Evolutionary conservation across 2,329 filamentous ascomycete species (phyloP), one percentile per base, ranked within the genome.

Genomic region (Chaetomiaceae sp.): DNA sequence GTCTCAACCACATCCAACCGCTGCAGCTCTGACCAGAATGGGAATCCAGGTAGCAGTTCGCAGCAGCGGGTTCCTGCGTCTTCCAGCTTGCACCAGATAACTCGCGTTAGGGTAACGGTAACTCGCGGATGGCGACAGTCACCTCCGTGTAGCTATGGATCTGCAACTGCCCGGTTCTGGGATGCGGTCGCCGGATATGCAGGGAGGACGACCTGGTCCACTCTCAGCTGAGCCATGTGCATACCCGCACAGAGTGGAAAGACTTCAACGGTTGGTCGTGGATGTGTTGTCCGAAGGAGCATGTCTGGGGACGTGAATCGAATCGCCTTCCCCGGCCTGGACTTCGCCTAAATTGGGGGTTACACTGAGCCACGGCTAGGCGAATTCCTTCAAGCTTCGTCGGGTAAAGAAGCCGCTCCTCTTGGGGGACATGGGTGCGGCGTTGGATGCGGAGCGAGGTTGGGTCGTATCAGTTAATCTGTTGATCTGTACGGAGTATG

Each of bases 301-400:
- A n/a, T n/a, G n/a, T n/a, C n/a, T n/a, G n/a, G n/a, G n/a, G n/a
- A n/a, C n/a, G n/a, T n/a, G n/a, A n/a, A n/a, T n/a, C n/a, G n/a
- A n/a, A n/a, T n/a, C n/a, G n/a, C n/a, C n/a, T n/a, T n/a, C n/a
- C n/a, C n/a, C n/a, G n/a, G 27, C n/a, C 45, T n/a, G 9, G 7
- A 20, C 6, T n/a, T 44, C 51, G 51, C 51, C 42, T 39, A 46
- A 50, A 50, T 31, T 30, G 42, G 23, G 38, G 41, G 42, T 45
- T 48, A 37, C 43, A 50, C 40, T 35, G 45, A 49, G 30, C 50
- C 50, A 44, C 37, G 16, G 20, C 21, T 13, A 5, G 27, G 41
- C 45, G 21, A 30, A 38, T 25, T 45, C 25, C 12, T 33, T 34
- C 27, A 42, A 14, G 31, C 39, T 37, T 34, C 16, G 31, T 44